Evolutionary conservation across 495 filamentous ascomycete species (phyloP).

Genomic region (Talaromyces wortmannii): DNA sequence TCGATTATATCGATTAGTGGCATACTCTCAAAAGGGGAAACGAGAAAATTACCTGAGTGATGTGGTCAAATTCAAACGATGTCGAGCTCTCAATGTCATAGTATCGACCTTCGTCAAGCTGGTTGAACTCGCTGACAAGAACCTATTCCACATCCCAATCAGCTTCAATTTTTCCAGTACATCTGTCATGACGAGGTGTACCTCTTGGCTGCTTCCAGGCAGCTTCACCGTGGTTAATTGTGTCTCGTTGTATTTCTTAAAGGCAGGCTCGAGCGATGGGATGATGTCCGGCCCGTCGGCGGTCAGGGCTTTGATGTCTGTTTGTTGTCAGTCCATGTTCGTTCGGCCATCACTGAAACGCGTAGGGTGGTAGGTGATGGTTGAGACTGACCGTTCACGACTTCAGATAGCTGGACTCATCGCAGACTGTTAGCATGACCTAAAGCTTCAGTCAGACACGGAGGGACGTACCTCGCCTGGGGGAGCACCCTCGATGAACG

Average conservation of each 20-base stretch:
- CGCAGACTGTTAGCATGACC: not conserved
- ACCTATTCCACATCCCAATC: conserved; percentile 44
- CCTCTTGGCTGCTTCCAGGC: conserved; percentile 72
- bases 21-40: not conserved
- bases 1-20: not conserved
- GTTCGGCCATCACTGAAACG: not conserved
- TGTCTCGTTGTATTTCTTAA: conserved; percentile 92
- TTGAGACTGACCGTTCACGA: conserved; percentile 61
- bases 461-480: conserved; percentile 79
- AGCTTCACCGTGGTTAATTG: conserved; percentile 86
- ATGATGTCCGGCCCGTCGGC: conserved; percentile 61
- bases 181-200: conserved; percentile 12
- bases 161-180: not conserved
- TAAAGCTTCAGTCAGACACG: conserved; percentile 11
- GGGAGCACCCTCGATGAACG: conserved; percentile 90
- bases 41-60: conserved; percentile 54
- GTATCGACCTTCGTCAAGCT: conserved; percentile 70
- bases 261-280: conserved; percentile 68
- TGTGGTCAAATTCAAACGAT: conserved; percentile 83
- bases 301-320: conserved; percentile 86
- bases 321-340: not conserved
- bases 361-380: not conserved
- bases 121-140: conserved; percentile 79
- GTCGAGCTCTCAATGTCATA: conserved; percentile 81
- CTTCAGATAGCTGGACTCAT: conserved; percentile 68